Conservation (phyloP, 441 rosid species). For the Croton laevigatus region DNA sequence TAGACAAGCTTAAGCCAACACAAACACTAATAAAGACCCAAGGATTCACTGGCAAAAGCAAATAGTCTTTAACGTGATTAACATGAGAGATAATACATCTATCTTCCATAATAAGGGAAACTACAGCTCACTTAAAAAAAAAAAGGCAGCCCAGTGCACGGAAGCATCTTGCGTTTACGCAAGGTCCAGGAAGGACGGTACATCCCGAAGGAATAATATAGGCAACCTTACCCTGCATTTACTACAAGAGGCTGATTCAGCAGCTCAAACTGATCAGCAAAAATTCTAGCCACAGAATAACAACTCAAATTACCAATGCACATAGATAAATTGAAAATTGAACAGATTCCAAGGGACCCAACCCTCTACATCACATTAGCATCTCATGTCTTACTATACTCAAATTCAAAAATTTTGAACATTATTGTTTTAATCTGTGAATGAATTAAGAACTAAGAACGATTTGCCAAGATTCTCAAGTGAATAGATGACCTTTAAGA, state of each 20-base stretch:
- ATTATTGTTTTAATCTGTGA: background rate
- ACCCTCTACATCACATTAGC: background rate
- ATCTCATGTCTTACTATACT: background rate
- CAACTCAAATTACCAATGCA: background rate
- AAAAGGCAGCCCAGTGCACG: too few species aligned
- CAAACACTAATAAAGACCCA: background rate
- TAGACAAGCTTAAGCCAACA: background rate
- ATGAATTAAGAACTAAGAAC: background rate
- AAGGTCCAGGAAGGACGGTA: too few species aligned
- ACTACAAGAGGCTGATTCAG: too few species aligned
- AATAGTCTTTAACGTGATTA: background rate
- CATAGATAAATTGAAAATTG: background rate
- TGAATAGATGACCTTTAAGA: slow-evolving; percentile 68
- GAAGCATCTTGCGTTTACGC: too few species aligned
- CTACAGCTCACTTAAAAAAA: background rate
- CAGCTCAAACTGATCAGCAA: background rate
- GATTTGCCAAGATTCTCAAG: background rate
- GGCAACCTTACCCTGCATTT: too few species aligned
- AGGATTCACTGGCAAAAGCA: background rate
- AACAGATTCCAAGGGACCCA: background rate
- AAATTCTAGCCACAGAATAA: background rate
- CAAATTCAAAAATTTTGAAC: background rate
- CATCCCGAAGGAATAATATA: too few species aligned
- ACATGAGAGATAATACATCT: background rate
- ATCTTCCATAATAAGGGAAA: too few species aligned